These are phyloP conservation scores for Xylaria sp. DNA, from an alignment of 2,329 filamentous ascomycete species.

Conservation along the genomic window DNA sequence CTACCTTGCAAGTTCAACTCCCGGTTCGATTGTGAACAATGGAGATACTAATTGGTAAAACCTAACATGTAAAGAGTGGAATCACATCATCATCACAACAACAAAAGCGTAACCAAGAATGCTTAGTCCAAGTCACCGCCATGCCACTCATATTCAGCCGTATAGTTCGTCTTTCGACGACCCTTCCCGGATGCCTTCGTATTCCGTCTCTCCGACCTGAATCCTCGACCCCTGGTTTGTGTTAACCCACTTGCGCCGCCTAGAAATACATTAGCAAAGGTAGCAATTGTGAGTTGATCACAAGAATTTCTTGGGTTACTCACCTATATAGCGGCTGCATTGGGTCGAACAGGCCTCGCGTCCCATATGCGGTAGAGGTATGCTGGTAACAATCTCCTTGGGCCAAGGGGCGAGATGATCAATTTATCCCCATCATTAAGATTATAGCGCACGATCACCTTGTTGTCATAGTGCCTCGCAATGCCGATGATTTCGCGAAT, in stretches of 20 bases:
- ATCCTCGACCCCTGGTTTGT: not conserved
- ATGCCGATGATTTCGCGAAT: constrained; percentile 47
- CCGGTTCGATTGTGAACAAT: too few relatives aligned
- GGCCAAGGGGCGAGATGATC: not conserved
- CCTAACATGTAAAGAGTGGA: too few relatives aligned
- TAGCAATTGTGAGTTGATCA: not conserved
- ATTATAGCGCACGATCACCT: constrained; percentile 13
- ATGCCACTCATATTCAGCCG: too few relatives aligned
- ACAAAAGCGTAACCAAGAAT: too few relatives aligned
- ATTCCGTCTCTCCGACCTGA: constrained; percentile 1
- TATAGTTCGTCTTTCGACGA: too few relatives aligned
- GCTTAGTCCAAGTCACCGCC: too few relatives aligned
- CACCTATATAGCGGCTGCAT: not conserved
- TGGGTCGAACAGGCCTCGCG: not conserved
- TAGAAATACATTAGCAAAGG: constrained; percentile 1
- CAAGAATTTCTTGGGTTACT: not conserved
- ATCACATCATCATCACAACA: too few relatives aligned
- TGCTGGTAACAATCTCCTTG: constrained; percentile 4
- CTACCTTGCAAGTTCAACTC: too few relatives aligned
- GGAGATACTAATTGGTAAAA: too few relatives aligned
- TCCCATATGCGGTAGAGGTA: constrained; percentile 21
- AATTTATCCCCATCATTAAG: not conserved
- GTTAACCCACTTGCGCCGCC: not conserved
- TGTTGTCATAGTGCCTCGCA: constrained; percentile 41
- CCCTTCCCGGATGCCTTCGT: constrained; percentile 14